Conservation (phyloP, 768 basidiomycete species). For the Kockovaella imperatae region DNA sequence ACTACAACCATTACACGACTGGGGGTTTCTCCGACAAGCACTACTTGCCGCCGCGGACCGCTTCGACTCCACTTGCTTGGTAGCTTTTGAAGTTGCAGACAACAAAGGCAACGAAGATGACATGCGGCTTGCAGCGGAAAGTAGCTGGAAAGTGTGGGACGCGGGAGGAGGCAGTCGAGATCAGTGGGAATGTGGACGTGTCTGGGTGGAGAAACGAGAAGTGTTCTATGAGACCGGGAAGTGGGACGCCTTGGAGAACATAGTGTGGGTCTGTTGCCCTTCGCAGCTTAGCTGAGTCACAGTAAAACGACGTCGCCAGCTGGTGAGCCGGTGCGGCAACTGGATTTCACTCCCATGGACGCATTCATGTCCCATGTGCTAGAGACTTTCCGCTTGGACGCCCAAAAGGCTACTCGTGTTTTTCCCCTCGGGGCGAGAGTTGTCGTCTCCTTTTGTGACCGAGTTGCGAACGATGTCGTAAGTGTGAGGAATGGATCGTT, state of each 20-base stretch:
- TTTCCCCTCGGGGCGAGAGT: conserved; percentile 77
- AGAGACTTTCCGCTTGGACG: conserved; percentile 61
- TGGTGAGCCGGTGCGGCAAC: conserved; percentile 45
- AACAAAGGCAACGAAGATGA: conserved; percentile 59
- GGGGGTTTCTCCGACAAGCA: conserved; percentile 57
- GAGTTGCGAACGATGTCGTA: conserved; percentile 71
- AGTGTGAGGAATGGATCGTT: conserved; percentile 14
- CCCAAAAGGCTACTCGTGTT: conserved; percentile 69
- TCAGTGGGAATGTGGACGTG: conserved; percentile 84
- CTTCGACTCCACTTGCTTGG: conserved; percentile 77
- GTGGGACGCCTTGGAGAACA: conserved; percentile 74
- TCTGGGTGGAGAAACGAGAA: conserved; percentile 92
- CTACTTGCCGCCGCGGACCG: conserved; percentile 74
- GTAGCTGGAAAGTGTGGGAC: conserved; percentile 77
- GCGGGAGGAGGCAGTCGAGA: conserved; percentile 46
- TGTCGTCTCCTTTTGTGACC: conserved; percentile 70
- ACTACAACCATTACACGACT: conserved; percentile 64
- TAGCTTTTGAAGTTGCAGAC: conserved; percentile 83
- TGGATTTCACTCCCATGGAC: conserved; percentile 92
- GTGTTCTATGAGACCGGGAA: conserved; percentile 78
- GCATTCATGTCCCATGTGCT: conserved; percentile 69
- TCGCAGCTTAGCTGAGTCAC: conserved; percentile 47
- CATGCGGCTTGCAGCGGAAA: conserved; percentile 74
- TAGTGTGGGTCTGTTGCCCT: conserved; percentile 36
- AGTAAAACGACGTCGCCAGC: conserved; percentile 38